Base-by-base conservation (phyloP, 176 grass and related monocot genomes). In the Aegilops umbellulata region DNA sequence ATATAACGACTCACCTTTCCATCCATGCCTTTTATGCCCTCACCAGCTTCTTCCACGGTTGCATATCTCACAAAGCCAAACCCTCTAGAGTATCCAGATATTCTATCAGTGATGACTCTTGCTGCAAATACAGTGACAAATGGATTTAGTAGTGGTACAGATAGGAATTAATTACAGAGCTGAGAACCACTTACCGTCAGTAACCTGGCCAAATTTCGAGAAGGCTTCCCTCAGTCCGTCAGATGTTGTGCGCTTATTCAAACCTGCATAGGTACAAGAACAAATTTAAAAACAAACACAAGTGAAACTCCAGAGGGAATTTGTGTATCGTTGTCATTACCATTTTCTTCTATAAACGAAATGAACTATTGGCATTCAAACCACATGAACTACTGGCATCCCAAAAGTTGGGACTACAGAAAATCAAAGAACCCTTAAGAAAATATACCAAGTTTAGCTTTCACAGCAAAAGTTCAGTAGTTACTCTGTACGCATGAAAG, bases 51-150 rank as follows among this genome's bases (percentile, higher is more conserved):
- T 87, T 91, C 84, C 15, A 97, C 60, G n/a, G 90, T 87, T 1
- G 90, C 80, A 88, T 97, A 97, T 91, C 86, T 92, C 17, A 97
- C 95, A 80, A 97, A 97, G 51, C 90, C 95, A 83, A 97, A 97
- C 11, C 95, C 95, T 86, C 88, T 92, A 11, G 95, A 97, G 86
- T 94, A 97, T 80, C 95, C 90, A 35, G 92, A 92, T 23, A 94
- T 79, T 79, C 92, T 89, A 79, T 97, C 95, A 4, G 92, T 92
- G 80, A 94, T 87, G 60, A 97, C 95, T 79, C 90, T 92, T 60
- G 95, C 95, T 97, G 76, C 38, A 92, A 3, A 75, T 29, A 85
- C 5, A 62, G 35, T 4, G 24, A 74, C 46, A 55, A 77, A 30
- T 58, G 14, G 22, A 87, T 53, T 76, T 3, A 47, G 8, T 30